Conservation (phyloP, 441 rosid species). For the Syzygium malaccense region DNA sequence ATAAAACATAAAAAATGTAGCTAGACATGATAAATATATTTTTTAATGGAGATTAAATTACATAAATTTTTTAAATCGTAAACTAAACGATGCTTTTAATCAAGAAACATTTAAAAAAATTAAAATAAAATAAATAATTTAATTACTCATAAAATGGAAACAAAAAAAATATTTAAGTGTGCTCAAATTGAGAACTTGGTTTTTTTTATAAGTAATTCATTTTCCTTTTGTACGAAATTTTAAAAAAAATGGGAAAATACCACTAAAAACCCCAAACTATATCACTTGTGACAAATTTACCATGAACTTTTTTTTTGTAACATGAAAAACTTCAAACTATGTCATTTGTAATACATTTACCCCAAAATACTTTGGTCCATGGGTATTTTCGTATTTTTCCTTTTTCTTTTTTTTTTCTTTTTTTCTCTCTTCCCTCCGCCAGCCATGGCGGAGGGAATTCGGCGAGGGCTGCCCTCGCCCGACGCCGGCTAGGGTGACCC, state of each 20-base stretch:
- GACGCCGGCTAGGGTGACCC: too few species aligned
- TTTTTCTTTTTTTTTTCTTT: too few species aligned
- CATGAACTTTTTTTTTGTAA: too few species aligned
- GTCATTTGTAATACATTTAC: too few species aligned
- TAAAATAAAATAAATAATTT: background rate
- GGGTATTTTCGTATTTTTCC: rapidly evolving
- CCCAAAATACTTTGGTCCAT: too few species aligned
- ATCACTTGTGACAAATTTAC: too few species aligned
- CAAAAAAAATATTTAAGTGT: background rate
- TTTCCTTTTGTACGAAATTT: background rate
- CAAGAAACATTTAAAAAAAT: background rate
- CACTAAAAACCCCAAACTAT: too few species aligned
- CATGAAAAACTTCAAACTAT: too few species aligned
- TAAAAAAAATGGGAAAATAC: too few species aligned
- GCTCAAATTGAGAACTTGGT: background rate
- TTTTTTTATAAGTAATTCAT: background rate
- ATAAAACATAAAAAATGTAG: background rate
- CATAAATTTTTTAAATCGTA: background rate
- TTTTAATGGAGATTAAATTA: background rate
- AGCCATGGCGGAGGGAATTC: too few species aligned
- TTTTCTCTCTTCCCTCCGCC: too few species aligned
- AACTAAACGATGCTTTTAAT: background rate
- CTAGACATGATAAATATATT: background rate
- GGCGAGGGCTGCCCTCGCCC: too few species aligned
- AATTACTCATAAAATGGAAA: background rate